Evolutionary conservation across 257 asterid species (phyloP), one percentile per base, ranked within the genome.

Genomic region (Catharanthus roseus): DNA sequence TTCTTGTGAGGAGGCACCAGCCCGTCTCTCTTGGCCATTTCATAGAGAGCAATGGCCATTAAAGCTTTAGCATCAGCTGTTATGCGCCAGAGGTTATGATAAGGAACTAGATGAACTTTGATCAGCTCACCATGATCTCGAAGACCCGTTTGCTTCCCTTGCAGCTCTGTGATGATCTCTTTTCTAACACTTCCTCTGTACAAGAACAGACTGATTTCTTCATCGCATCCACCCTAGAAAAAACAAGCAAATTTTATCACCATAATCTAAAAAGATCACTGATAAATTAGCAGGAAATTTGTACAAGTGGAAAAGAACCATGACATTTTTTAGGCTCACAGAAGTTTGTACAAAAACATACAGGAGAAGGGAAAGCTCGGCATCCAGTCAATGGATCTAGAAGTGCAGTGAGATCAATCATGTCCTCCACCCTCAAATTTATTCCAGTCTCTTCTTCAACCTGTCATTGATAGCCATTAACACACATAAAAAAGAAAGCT

Each of bases 401-500:
- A 69, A 92, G 84, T 57, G 89, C 89, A 53, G 98, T 92, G 74
- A 92, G 98, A 80, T 92, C 90, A 10, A 90, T 72, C 71, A 92
- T 78, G 68, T 90, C 95, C 65, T 86, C 81, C 33, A 81, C 81
- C 74, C 83, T 88, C 72, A 92, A 76, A 74, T 82, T 84, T 76
- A 92, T 81, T 50, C 96, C 98, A 23, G 86, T 92, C 84, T 92
- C 98, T 85, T 92, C 97, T 82, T 90, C 90, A 64, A 92, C 98
- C 98, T 90, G 89, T 77, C 70, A 60, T n/a, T 65, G 24, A 49
- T 38, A 15, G 9, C 19, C 41, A 49, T 49, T 10, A 28, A n/a
- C n/a, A n/a, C n/a, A n/a, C n/a, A n/a, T 9, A 2, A 12, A 33
- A 26, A 23, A 19, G 68, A 63, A 47, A 16, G 53, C 53, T 13